phyloP scores from a whole-genome alignment of 371 early-diverging fungal species.

The Lichtheimia corymbifera region DNA sequence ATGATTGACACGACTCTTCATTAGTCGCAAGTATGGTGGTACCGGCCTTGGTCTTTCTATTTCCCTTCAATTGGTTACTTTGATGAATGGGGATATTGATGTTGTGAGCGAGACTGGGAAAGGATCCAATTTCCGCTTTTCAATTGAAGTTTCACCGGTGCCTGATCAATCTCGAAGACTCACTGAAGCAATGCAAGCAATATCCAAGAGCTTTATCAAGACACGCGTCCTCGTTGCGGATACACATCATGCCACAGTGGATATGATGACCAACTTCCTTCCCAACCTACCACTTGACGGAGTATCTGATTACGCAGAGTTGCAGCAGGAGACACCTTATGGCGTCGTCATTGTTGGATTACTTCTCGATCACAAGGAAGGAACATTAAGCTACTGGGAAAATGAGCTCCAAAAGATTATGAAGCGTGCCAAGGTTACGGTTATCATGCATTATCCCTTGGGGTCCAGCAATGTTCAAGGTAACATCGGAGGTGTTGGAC shows the following conservation, averaged over 20 bases:
- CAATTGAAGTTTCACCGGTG: conserved; percentile 36
- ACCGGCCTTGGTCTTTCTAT: conserved; percentile 68
- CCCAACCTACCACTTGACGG: conserved; percentile 28
- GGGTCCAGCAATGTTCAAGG: conserved; percentile 4
- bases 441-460: conserved; percentile 45
- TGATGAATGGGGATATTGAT: conserved; percentile 57
- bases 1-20: not conserved
- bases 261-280: conserved; percentile 34
- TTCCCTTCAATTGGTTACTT: conserved; percentile 51
- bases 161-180: conserved; percentile 27
- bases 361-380: conserved; percentile 6
- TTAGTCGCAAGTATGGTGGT: conserved; percentile 60
- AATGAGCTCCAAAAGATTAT: conserved; percentile 4
- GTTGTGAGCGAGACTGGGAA: conserved; percentile 54
- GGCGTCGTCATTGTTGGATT: conserved; percentile 39
- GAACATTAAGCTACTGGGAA: conserved; percentile 6
- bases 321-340: conserved; percentile 11
- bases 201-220: conserved; percentile 19
- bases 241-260: conserved; percentile 26
- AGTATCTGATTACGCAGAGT: conserved; percentile 18
- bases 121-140: conserved; percentile 60
- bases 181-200: conserved; percentile 2
- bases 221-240: conserved; percentile 36
- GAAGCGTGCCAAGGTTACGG: conserved; percentile 19
- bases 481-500: not conserved